Base-by-base conservation (phyloP, 2,329 filamentous ascomycete genomes). In the Mycocentrospora acerina region DNA sequence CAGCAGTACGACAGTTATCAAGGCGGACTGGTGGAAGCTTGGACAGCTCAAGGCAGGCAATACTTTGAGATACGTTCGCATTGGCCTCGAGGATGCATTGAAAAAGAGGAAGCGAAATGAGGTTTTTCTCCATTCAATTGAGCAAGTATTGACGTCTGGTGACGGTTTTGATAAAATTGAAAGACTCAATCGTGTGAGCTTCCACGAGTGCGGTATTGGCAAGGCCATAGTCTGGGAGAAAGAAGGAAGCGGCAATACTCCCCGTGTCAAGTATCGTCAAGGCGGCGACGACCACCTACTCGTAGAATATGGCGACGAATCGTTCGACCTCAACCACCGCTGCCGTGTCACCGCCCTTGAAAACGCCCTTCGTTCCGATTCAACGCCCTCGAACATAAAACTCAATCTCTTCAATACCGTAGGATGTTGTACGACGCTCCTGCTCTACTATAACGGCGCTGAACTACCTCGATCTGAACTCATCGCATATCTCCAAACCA, bases 21-120 rank as follows among this genome's bases (percentile, higher is more conserved):
- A 73, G 41, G 79, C 73, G 2, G 79, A 82, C 34, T 71, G 76
- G 52, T 83, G 79, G 79, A 80, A 81, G 51, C 53, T 84, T 9
- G 81, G 81, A 0, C 80, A 84, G 54, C 62, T 83, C 18, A 79
- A 78, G 44, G 74, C 81, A 2, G 80, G 80, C 4, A 76, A 81
- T 50, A 75, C 68, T 2, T 46, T 83, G 28, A 70, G 69, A 28
- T 79, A 77, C 44, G 66, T 67, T 29, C 67, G 71, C 2, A 72
- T 79, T 2, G 74, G 76, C 4, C 62, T 80, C n/a, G 66, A 75
- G 14, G 71, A 76, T 46, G 78, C 79, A 0, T 55, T 81, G 1
- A 62, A 63, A 25, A 59, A 72, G 29, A 67, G 73, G 11, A 66
- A 62, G 37, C 59, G 64, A 7, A 64, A 73, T 10, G 71, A 77